Percentiles rank a stretch among this genome's conserved stretches.
Conservation (phyloP, 2,329 filamentous ascomycete species). For the Camillea tinctor region DNA sequence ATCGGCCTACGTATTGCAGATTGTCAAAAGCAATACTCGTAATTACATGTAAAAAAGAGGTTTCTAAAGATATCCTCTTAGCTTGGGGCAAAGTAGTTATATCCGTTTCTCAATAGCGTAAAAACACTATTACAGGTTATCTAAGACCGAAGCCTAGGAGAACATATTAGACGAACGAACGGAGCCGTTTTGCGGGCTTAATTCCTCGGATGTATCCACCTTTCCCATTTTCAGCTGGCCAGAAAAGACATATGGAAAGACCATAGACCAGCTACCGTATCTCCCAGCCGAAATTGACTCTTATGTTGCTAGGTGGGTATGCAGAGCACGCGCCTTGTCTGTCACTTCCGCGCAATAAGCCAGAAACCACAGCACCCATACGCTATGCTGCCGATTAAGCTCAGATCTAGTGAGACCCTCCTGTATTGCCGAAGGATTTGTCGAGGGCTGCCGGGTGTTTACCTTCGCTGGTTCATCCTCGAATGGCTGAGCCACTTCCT, state of each 20-base stretch:
- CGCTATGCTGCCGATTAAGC: not conserved
- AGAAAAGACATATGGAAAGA: not conserved
- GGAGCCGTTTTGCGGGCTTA: not conserved
- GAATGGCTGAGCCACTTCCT: not conserved
- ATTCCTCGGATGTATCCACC: not conserved
- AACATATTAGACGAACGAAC: not conserved
- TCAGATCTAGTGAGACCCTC: not conserved
- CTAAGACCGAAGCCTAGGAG: not conserved
- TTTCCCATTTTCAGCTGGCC: not conserved
- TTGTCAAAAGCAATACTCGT: not conserved
- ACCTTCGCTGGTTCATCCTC: not conserved
- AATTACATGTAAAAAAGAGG: not conserved
- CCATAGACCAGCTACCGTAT: not conserved
- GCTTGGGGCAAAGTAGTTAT: not conserved
- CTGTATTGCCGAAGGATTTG: not conserved
- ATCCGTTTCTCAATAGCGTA: not conserved
- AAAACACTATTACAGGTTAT: not conserved
- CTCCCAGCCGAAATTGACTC: not conserved
- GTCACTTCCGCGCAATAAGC: not conserved
- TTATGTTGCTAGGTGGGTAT: not conserved
- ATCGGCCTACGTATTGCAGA: not conserved
- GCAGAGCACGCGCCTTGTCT: not conserved
- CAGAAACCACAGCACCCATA: not conserved
- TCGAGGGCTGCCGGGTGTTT: not conserved
- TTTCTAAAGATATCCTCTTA: too few relatives aligned